Evolutionary conservation across 2,329 filamentous ascomycete genomes (phyloP).

Genomic region (Periconia sp.): DNA sequence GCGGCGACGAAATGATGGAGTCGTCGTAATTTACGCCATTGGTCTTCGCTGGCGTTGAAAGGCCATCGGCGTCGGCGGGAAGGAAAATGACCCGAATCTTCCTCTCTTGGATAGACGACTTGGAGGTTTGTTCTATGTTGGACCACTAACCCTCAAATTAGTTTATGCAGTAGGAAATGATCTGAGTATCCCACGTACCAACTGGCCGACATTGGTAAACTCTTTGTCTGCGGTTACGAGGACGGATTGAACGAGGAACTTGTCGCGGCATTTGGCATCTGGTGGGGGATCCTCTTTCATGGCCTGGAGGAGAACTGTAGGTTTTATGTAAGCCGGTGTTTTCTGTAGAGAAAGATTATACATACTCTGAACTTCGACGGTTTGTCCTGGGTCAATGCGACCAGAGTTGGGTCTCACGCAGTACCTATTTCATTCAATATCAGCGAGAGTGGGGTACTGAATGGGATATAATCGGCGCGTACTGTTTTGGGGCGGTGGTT

Average conservation of each 20-base stretch:
- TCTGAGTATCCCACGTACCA: slow-evolving; percentile 61
- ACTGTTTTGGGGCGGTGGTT: slow-evolving; percentile 99
- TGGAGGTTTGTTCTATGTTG: slow-evolving; percentile 71
- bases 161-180: slow-evolving; percentile 5
- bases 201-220: slow-evolving; percentile 74
- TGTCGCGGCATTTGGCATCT: slow-evolving; percentile 92
- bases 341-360: slow-evolving; percentile 7
- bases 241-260: slow-evolving; percentile 95
- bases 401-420: slow-evolving; percentile 97
- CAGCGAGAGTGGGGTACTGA: slow-evolving; percentile 18
- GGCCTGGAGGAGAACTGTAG: slow-evolving; percentile 84
- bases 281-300: slow-evolving; percentile 92
- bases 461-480: slow-evolving; percentile 47
- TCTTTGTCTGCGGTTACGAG: slow-evolving; percentile 82
- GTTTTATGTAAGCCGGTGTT: slow-evolving; percentile 27
- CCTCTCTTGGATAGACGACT: slow-evolving; percentile 80
- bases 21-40: slow-evolving; percentile 36
- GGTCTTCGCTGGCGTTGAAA: slow-evolving; percentile 31
- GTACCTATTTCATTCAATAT: slow-evolving; percentile 64
- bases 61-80: slow-evolving; percentile 56
- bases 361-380: slow-evolving; percentile 91
- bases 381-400: slow-evolving; percentile 84
- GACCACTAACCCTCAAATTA: slow-evolving; percentile 63
- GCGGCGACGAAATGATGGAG: slow-evolving; percentile 52
- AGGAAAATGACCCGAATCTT: slow-evolving; percentile 95